Evolutionary conservation across 257 asterid genomes (phyloP).

Genomic region (Parsonsia alboflavescens): DNA sequence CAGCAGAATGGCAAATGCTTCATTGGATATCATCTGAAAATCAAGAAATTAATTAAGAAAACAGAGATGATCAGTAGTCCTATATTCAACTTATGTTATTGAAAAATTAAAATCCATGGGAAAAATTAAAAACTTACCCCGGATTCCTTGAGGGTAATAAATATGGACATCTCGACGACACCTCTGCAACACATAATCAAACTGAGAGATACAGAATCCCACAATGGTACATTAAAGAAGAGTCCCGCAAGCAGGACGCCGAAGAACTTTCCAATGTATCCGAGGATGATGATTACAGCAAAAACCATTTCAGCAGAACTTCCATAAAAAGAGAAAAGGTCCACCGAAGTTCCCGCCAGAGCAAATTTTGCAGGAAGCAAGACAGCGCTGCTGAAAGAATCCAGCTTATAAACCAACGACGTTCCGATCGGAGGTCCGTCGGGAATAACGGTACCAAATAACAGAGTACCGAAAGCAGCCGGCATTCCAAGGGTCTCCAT

Average conservation of each 20-base stretch:
- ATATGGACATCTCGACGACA: conserved; percentile 40
- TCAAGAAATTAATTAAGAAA: not conserved
- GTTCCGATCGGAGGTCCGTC: conserved; percentile 53
- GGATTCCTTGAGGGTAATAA: conserved; percentile 34
- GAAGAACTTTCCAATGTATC: conserved; percentile 36
- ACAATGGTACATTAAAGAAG: conserved; percentile 23
- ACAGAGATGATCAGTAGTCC: no score
- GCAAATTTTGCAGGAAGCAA: conserved; percentile 57
- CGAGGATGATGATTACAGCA: conserved; percentile 24
- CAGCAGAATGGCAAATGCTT: conserved; percentile 44
- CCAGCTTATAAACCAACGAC: conserved; percentile 30
- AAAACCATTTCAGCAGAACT: conserved; percentile 8
- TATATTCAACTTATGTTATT: no score
- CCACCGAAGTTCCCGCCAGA: conserved; percentile 34
- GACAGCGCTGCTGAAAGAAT: conserved; percentile 28
- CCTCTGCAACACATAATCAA: conserved; percentile 63
- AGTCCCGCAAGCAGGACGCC: conserved; percentile 42
- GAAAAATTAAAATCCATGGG: no score
- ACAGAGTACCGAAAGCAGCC: conserved; percentile 39
- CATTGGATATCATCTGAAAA: conserved; percentile 37
- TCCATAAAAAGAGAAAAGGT: conserved; percentile 22
- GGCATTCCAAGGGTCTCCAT: conserved; percentile 49
- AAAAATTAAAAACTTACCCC: conserved; percentile 30
- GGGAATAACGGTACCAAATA: conserved; percentile 38
- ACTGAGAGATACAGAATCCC: conserved; percentile 47